Conservation (phyloP, 108 stramenopile species). For the Nitzschia sp. region DNA sequence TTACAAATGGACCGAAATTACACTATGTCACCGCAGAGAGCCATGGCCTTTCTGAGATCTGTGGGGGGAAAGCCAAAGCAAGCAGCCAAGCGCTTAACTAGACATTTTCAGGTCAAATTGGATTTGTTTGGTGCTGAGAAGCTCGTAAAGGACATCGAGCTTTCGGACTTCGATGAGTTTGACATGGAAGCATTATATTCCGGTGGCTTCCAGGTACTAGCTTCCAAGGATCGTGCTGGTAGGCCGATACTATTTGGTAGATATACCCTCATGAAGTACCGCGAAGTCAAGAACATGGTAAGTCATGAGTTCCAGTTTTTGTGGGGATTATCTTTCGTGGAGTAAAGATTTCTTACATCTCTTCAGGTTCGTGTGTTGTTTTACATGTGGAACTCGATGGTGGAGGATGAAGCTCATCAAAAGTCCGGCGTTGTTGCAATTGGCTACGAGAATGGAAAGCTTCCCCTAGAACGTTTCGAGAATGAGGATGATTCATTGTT, state of each 20-base stretch:
- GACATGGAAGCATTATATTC: slow-evolving; percentile 8
- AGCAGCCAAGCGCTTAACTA: slow-evolving; percentile 14
- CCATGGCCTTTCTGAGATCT: slow-evolving; percentile 29
- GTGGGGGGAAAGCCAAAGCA: slow-evolving; percentile 13
- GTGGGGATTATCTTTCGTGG: too few relatives aligned
- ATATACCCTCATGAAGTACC: slow-evolving; percentile 23
- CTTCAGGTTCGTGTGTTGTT: background rate
- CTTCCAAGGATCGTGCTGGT: slow-evolving; percentile 18
- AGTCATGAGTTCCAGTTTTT: slow-evolving; percentile 9
- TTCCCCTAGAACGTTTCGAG: slow-evolving; percentile 26
- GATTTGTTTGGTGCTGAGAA: slow-evolving; percentile 21
- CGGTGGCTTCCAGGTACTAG: slow-evolving; percentile 17
- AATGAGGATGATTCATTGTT: background rate
- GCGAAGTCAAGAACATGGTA: slow-evolving; percentile 24
- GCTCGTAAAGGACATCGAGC: slow-evolving; percentile 16
- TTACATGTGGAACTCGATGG: slow-evolving; percentile 31
- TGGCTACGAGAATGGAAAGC: slow-evolving; percentile 23
- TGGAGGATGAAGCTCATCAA: slow-evolving; percentile 35
- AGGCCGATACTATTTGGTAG: slow-evolving; percentile 28
- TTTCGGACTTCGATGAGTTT: slow-evolving; percentile 10
- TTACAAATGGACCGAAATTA: background rate
- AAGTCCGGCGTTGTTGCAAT: slow-evolving; percentile 30
- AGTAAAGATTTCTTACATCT: too few relatives aligned
- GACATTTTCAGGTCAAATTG: slow-evolving; percentile 9
- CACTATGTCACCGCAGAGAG: background rate